Conservation (phyloP, 768 basidiomycete genomes). For the Melanogaster broomeanus region DNA sequence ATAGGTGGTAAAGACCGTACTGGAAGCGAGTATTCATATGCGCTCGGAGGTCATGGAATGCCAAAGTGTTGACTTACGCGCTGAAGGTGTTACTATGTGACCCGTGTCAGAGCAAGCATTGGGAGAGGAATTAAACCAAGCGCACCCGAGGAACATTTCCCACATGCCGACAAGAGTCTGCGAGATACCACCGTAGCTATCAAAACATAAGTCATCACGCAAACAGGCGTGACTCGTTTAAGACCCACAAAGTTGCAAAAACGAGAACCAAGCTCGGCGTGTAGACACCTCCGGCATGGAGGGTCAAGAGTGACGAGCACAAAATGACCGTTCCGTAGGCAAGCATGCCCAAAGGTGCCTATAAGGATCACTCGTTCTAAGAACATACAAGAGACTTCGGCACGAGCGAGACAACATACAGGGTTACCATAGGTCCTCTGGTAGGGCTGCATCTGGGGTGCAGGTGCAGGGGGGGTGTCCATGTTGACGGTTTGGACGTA, state of each 20-base stretch:
- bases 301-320: slow-evolving; percentile 29
- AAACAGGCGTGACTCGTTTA: background rate
- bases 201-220: background rate
- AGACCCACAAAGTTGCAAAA: slow-evolving; percentile 28
- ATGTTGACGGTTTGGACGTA: slow-evolving; percentile 28
- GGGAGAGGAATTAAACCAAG: background rate
- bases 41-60: background rate
- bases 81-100: slow-evolving; percentile 26
- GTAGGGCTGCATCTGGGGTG: slow-evolving; percentile 22
- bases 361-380: background rate
- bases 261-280: slow-evolving; percentile 28
- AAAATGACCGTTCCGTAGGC: slow-evolving; percentile 30
- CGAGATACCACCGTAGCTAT: slow-evolving; percentile 32
- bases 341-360: slow-evolving; percentile 32
- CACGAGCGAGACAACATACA: slow-evolving; percentile 6
- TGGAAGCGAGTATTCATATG: background rate
- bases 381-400: background rate
- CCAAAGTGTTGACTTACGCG: slow-evolving; percentile 15
- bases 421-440: slow-evolving; percentile 31
- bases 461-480: slow-evolving; percentile 12
- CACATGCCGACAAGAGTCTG: slow-evolving; percentile 33
- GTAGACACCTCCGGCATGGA: slow-evolving; percentile 17
- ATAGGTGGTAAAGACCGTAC: slow-evolving; percentile 29
- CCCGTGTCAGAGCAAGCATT: slow-evolving; percentile 5
- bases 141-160: slow-evolving; percentile 33